Conservation (phyloP, 108 stramenopile species). For the Pelagomonas calceolata region DNA sequence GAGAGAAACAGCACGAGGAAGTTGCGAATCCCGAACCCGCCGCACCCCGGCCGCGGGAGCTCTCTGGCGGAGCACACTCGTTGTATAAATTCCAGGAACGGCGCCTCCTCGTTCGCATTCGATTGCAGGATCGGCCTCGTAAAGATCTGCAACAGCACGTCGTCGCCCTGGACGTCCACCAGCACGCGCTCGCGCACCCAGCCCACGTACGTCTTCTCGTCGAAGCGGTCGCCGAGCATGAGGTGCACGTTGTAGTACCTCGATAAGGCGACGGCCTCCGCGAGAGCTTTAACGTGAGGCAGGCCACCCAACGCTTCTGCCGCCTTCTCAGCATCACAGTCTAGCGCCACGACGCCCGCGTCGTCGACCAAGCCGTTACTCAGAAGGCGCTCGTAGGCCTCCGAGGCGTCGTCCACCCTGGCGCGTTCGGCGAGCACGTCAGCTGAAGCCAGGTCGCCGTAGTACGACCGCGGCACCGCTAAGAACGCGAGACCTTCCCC, state of each 20-base stretch:
- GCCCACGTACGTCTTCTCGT: constrained; percentile 55
- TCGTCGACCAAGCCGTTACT: constrained; percentile 22
- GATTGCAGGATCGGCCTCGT: constrained; percentile 63
- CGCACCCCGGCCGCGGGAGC: constrained; percentile 61
- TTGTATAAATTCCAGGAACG: constrained; percentile 80
- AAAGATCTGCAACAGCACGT: constrained; percentile 75
- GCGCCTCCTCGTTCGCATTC: constrained; percentile 56
- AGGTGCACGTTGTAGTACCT: constrained; percentile 63
- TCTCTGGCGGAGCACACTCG: constrained; percentile 48
- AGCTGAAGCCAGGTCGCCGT: constrained; percentile 45
- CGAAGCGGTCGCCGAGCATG: constrained; percentile 55
- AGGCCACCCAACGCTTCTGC: background rate
- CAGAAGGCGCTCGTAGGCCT: background rate
- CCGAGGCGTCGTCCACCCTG: background rate
- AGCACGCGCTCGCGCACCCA: constrained; percentile 70
- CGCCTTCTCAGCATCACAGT: constrained; percentile 15
- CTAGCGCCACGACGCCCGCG: constrained; percentile 57
- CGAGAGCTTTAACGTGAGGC: constrained; percentile 5
- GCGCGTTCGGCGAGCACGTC: background rate
- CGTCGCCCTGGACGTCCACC: constrained; percentile 69
- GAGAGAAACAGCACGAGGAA: constrained; percentile 73
- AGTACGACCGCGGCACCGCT: constrained; percentile 67
- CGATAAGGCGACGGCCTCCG: constrained; percentile 47
- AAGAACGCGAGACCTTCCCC: constrained; percentile 67
- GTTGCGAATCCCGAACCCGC: constrained; percentile 76